Conservation (phyloP, 495 filamentous ascomycete species). For the Hyaloscypha bicolor region DNA sequence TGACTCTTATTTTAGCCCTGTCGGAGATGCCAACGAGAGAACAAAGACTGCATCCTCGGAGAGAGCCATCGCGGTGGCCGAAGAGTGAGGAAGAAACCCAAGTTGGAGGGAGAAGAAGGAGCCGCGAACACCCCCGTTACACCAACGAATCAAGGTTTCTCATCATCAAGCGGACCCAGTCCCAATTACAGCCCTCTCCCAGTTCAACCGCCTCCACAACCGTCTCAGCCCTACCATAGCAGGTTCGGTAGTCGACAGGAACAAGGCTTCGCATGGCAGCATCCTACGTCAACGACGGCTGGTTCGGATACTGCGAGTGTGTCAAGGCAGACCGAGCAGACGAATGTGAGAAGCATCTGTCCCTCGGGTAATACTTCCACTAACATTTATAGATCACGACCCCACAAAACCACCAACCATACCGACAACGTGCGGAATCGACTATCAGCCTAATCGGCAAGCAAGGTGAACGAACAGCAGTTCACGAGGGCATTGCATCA, state of each 20-base stretch:
- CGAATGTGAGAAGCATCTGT: conserved; percentile 25
- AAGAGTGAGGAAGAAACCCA: conserved; percentile 47
- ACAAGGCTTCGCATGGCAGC: conserved; percentile 21
- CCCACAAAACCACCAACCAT: conserved; percentile 6
- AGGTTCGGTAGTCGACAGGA: conserved; percentile 22
- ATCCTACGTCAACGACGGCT: conserved; percentile 21
- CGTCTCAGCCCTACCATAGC: conserved; percentile 14
- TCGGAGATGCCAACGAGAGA: conserved; percentile 58
- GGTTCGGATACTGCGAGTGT: conserved; percentile 21
- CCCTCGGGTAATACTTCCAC: neutral
- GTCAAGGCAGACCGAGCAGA: conserved; percentile 29
- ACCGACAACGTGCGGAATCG: conserved; percentile 21
- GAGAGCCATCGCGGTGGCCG: conserved; percentile 64
- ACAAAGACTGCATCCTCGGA: conserved; percentile 62
- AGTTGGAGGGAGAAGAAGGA: conserved; percentile 25
- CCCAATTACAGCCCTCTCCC: conserved; percentile 22
- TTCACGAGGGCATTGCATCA: conserved; percentile 37
- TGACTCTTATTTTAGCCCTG: conserved; percentile 47
- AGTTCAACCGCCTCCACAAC: neutral
- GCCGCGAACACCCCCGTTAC: conserved; percentile 12
- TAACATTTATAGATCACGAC: conserved; percentile 18
- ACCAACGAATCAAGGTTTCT: conserved; percentile 9
- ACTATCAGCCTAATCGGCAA: conserved; percentile 20
- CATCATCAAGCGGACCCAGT: conserved; percentile 5
- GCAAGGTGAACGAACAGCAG: conserved; percentile 9